These are phyloP conservation scores for Mycena olivaceomarginata DNA, from an alignment of 768 basidiomycete species.

Conservation along the genomic window DNA sequence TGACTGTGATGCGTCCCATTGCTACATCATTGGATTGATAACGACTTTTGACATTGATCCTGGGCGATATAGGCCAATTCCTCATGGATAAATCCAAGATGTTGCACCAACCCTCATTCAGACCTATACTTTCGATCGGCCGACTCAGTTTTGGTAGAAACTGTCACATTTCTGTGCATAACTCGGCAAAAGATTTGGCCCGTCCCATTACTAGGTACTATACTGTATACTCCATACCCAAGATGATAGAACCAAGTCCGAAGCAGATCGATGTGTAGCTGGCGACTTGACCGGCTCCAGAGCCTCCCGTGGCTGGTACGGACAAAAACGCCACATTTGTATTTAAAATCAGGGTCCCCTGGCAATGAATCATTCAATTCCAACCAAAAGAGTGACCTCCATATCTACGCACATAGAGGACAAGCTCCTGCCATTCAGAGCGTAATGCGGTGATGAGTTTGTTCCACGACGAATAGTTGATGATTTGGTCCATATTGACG, in stretches of 20 bases:
- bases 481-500: background rate
- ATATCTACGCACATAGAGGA: background rate
- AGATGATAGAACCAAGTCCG: slow-evolving; percentile 11
- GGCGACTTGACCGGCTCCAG: background rate
- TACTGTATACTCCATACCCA: background rate
- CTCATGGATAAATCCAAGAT: no score
- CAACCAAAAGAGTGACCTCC: background rate
- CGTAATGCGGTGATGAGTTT: background rate
- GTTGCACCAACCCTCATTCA: no score
- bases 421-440: background rate
- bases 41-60: no score
- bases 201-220: no score
- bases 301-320: background rate
- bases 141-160: no score
- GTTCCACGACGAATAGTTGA: background rate
- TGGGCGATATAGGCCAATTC: no score
- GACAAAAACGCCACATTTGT: slow-evolving; percentile 22
- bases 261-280: slow-evolving; percentile 20
- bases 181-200: no score
- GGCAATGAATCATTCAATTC: background rate
- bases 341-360: slow-evolving; percentile 22
- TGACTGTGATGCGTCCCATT: no score
- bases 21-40: no score
- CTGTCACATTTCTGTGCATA: no score
- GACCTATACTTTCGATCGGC: no score